Base-by-base conservation (phyloP, 306 rosid genomes). In the Gynostemma pentaphyllum region DNA sequence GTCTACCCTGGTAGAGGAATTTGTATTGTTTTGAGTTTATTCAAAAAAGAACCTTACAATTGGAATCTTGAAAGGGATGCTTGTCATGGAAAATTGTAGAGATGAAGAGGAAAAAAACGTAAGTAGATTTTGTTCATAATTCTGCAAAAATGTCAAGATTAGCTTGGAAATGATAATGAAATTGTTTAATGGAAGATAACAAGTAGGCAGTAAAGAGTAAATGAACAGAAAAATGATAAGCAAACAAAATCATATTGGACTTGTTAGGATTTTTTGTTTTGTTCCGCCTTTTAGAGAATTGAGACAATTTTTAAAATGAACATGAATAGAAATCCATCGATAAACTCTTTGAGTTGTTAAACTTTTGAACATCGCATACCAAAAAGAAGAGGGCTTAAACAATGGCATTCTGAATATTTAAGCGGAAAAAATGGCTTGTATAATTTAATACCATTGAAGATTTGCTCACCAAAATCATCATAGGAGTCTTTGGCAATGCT, bases 391-490 rank as follows among this genome's bases (percentile, higher is more conserved):
- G 45, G 19, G 40, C 12, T 26, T 11, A 56, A 36, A 34, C 28
- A 34, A 34, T 34, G 45, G 16, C 28, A 56, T 56, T 34, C n/a
- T 56, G 63, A 16, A 19, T 22, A 18, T 18, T 32, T 10, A 10
- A n/a, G 26, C n/a, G n/a, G 36, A 54, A n/a, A 54, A 29, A 11
- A 15, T 34, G 63, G 27, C 18, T 15, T 1, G 7, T 30, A 29
- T 9, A 2, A 55, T 55, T 55, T 26, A 55, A 55, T 32, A 56
- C 63, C 18, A 56, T 19, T 59, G 40, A 65, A 29, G 34, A 80
- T 66, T 62, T 77, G 64, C 67, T 44, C 28, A 50, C 65, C 74
- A 71, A 36, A 68, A 75, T 67, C 79, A 79, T 65, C 74, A 73
- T 66, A 79, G 44, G 48, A 73, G 66, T 65, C 45, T 74, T 79